Conservation (phyloP, 140 eudicot species). For the Ambrosia hybrid region DNA sequence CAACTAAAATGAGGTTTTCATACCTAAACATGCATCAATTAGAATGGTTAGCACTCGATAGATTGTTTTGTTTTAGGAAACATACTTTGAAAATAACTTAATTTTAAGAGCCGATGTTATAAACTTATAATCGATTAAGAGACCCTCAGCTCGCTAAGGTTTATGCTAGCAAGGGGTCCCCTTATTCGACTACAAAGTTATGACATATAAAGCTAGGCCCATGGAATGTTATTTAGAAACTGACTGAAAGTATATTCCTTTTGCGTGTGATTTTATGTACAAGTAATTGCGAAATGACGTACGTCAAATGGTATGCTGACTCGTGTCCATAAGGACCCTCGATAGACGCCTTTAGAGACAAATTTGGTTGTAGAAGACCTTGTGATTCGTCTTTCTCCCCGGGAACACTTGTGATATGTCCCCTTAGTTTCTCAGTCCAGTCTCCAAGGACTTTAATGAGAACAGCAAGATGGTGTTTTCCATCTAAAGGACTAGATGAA, state of each 20-base stretch:
- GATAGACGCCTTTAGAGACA: slow-evolving; percentile 55
- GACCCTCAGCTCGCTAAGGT: too few relatives aligned
- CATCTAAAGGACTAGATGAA: slow-evolving; percentile 86
- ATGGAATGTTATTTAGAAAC: not conserved
- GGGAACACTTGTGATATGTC: slow-evolving; percentile 34
- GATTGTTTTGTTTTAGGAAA: not conserved
- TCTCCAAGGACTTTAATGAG: slow-evolving; percentile 90
- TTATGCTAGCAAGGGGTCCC: not conserved
- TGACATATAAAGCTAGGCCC: not conserved
- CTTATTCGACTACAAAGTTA: not conserved
- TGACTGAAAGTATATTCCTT: not conserved
- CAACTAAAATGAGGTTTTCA: slow-evolving; percentile 79
- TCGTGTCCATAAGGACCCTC: slow-evolving; percentile 98
- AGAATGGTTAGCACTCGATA: not conserved
- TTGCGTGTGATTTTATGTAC: not conserved
- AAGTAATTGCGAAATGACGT: slow-evolving; percentile 11
- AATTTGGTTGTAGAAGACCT: slow-evolving; percentile 30
- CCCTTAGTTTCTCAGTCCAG: slow-evolving; percentile 78
- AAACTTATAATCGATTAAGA: not conserved
- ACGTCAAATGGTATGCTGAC: slow-evolving; percentile 82
- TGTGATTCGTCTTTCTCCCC: slow-evolving; percentile 30
- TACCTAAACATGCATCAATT: slow-evolving; percentile 44
- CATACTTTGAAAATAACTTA: not conserved
- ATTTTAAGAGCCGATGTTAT: not conserved
- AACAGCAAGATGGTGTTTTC: slow-evolving; percentile 64